A percentile compares a stretch with the other conserved stretches of the same genome.
phyloP scores from a whole-genome alignment of 352 stramenopile genomes.

The Phytophthora colocasiae region DNA sequence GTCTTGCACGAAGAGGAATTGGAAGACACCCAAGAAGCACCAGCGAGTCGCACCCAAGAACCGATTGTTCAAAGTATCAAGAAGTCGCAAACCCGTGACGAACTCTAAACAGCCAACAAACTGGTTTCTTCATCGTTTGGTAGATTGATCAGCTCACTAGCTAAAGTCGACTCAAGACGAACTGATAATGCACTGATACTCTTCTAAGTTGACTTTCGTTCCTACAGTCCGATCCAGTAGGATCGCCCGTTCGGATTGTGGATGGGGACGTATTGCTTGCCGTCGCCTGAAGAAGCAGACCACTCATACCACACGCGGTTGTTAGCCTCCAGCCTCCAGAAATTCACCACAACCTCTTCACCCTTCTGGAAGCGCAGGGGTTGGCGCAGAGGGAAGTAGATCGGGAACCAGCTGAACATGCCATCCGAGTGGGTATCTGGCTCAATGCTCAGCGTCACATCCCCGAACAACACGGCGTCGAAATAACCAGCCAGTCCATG shows the following conservation, averaged over 20 bases:
- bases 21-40: constrained; percentile 1
- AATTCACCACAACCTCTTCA: constrained; percentile 85
- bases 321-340: constrained; percentile 93
- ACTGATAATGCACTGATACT: constrained; percentile 3
- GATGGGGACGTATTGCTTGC: constrained; percentile 73
- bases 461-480: constrained; percentile 94
- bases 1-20: constrained; percentile 3
- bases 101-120: constrained; percentile 20
- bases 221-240: constrained; percentile 95
- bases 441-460: constrained; percentile 95
- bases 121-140: constrained; percentile 13
- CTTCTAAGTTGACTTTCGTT: constrained; percentile 1
- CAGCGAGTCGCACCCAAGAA: not conserved
- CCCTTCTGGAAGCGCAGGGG: constrained; percentile 87
- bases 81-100: constrained; percentile 28
- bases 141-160: constrained; percentile 5
- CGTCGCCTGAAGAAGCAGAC: constrained; percentile 73
- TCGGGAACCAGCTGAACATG: constrained; percentile 99
- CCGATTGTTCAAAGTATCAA: constrained; percentile 8
- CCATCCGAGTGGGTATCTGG: constrained; percentile 94
- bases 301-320: constrained; percentile 99
- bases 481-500: constrained; percentile 98
- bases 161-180: constrained; percentile 6
- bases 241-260: constrained; percentile 98
- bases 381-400: constrained; percentile 96